Base-by-base conservation (phyloP, 2,329 filamentous ascomycete species). In the Cryphonectria japonica region DNA sequence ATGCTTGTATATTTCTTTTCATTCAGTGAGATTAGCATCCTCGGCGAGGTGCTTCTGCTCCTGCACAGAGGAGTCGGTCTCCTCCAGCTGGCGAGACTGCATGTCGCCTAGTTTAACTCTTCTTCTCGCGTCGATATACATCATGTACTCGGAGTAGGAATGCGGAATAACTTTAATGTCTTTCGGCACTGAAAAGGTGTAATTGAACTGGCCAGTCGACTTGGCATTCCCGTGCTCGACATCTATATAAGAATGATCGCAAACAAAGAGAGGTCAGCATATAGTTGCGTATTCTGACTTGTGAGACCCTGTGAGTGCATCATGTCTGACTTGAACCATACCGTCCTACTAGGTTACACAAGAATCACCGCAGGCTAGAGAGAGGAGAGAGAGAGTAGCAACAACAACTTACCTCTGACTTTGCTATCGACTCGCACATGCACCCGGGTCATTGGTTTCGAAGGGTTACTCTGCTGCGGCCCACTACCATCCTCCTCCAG, bases 121-220 rank as follows among this genome's bases (percentile, higher is more conserved):
- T 61, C 82, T 78, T 39, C 82, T 79, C 1, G 82, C 83, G 64
- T 84, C 82, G 57, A 84, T 78, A 69, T 83, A 84, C 75, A 80
- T 80, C 79, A 84, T 82, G 73, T 81, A 82, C 73, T 83, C 81
- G 68, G 82, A 76, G 74, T 83, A 83, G 1, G 81, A 78, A 70
- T 78, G 77, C 32, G 81, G 81, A 69, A 82, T 72, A 26, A 82
- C 81, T 29, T 77, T 78, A 64, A 82, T 76, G 70, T 81, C 78
- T 69, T 76, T 78, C 22, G 81, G 80, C 62, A 82, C 80, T 2
- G 78, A 75, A 68, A 82, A 82, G 0, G 91, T 93, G 77, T 93
- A 93, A 76, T 93, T 92, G 82, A 94, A 93, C 75, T 92, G 90
- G 5, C 92, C 92, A 0, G 91, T 93, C 2, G 90, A 87, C 76